Evolutionary conservation across 371 early-diverging fungal genomes (phyloP).

Genomic region (Mucor racemosus): DNA sequence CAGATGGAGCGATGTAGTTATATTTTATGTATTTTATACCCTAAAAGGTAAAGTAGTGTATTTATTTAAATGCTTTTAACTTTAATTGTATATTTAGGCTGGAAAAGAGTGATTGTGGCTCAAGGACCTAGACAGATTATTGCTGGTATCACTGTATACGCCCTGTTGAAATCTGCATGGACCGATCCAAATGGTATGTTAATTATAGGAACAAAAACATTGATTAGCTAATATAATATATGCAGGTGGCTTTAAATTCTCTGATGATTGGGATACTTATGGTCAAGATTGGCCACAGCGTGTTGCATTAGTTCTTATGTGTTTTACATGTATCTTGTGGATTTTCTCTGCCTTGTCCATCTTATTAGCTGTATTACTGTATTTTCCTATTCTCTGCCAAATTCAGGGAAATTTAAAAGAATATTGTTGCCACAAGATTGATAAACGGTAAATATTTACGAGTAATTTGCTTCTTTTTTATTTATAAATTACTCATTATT

Average conservation of each 20-base stretch:
- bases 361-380: constrained; percentile 70
- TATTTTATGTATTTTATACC: constrained; percentile 88
- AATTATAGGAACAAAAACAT: not conserved
- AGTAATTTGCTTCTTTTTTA: not conserved
- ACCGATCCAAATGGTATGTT: constrained; percentile 24
- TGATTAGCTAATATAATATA: not conserved
- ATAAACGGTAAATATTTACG: constrained; percentile 67
- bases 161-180: constrained; percentile 41
- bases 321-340: constrained; percentile 75
- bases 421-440: constrained; percentile 90
- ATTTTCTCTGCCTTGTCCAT: constrained; percentile 58
- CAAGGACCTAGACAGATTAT: constrained; percentile 86
- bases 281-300: constrained; percentile 44
- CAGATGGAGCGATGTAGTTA: constrained; percentile 68
- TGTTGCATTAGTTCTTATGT: constrained; percentile 48
- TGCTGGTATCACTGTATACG: constrained; percentile 43
- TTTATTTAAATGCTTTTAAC: not conserved
- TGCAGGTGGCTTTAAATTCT: constrained; percentile 31
- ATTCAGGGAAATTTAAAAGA: constrained; percentile 92
- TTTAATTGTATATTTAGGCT: constrained; percentile 48
- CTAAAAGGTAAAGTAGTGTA: constrained; percentile 65
- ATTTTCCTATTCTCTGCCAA: constrained; percentile 79
- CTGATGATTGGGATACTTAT: constrained; percentile 34
- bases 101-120: constrained; percentile 87
- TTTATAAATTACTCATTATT: not conserved